Evolutionary conservation across 352 stramenopile genomes (phyloP), one percentile per base, ranked within the genome.

Genomic region (Pythium dissimile): DNA sequence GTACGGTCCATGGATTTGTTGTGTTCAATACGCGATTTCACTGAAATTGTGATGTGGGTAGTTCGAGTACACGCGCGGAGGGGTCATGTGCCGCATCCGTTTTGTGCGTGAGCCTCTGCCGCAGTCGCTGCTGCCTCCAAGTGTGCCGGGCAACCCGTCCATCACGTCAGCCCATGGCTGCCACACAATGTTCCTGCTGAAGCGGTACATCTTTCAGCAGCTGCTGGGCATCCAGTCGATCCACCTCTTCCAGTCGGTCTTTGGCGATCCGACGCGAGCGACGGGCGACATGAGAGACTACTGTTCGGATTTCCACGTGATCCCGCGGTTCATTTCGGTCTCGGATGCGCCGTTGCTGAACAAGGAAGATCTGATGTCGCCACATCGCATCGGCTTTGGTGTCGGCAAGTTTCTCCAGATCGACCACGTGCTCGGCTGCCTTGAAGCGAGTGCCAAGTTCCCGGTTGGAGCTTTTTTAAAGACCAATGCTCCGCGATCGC

Each of bases 51-150:
- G n/a, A 1, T 69, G 27, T 20, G 4, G 54, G 9, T 44, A 95
- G 86, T 92, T 95, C 52, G 80, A 94, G 50, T 94, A 94, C 59
- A 87, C 80, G 7, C 81, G 84, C 28, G 77, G 73, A 26, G 72
- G 71, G 16, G 77, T 95, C 39, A 88, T 88, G 75, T 95, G 86
- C 62, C 88, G 79, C 52, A 67, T 94, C 21, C 66, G 73, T 15
- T 91, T 92, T 45, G 52, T 88, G 30, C 67, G 62, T 2, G 82
- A 92, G 59, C 68, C 87, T 11, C 52, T 92, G 1, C 85, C 83
- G 13, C 69, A 61, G 13, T 69, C 69, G 5, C 63, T 92, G 26
- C 63, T 76, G n/a, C 59, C 58, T 1, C 54, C 30, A 2, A 31
- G 2, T 11, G 49, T 41, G 6, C 28, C 35, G 11, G 38, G 35